Conservation (phyloP, 2,329 filamentous ascomycete species). For the Paraphoma chrysanthemicola region DNA sequence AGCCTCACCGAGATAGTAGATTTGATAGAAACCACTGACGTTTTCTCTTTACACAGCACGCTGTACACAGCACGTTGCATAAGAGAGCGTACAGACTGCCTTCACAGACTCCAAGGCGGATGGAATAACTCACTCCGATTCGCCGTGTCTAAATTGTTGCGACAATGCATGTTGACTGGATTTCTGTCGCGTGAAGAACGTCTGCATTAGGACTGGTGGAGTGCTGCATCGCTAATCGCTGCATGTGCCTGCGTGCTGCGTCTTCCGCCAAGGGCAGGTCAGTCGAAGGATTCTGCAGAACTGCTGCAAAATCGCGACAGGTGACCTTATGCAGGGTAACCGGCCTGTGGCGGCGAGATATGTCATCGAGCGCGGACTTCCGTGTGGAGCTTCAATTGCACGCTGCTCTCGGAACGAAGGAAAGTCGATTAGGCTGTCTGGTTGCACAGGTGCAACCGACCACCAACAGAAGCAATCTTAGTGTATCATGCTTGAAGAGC, state of each 20-base stretch:
- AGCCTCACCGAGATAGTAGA: neutral
- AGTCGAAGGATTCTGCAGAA: constrained; percentile 4
- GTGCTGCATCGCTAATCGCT: constrained; percentile 2
- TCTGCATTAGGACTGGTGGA: constrained; percentile 3
- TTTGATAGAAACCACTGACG: neutral
- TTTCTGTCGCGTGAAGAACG: constrained; percentile 3
- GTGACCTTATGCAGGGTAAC: constrained; percentile 5
- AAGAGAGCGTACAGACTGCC: too few species aligned
- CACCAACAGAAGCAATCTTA: neutral
- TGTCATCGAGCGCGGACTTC: neutral
- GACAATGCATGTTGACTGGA: neutral
- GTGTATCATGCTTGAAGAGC: constrained; percentile 8
- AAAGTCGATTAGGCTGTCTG: neutral
- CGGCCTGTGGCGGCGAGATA: neutral
- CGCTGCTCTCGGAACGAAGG: neutral
- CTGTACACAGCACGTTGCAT: too few species aligned
- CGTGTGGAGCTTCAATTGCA: neutral
- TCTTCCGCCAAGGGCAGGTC: constrained; percentile 10
- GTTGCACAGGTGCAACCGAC: neutral
- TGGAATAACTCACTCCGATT: too few species aligned
- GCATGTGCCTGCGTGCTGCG: neutral
- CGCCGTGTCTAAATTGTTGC: neutral
- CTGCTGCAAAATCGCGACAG: constrained; percentile 2
- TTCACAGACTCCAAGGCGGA: too few species aligned
- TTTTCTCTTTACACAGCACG: too few species aligned